Base-by-base conservation (phyloP, 768 basidiomycete species). In the Psilocybe azurescens region DNA sequence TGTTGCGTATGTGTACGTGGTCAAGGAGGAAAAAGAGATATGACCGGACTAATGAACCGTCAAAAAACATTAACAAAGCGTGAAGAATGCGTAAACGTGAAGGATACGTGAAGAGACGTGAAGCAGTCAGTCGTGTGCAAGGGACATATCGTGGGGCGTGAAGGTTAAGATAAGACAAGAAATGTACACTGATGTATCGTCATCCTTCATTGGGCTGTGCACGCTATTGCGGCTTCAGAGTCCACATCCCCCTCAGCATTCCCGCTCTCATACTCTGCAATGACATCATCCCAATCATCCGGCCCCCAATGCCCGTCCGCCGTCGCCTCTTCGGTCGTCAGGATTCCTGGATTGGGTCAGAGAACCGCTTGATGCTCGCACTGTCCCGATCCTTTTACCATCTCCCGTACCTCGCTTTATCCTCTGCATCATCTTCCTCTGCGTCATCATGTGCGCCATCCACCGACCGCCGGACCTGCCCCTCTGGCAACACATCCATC, bases 111-210 rank as follows among this genome's bases (percentile, higher is more conserved):
- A 36, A 36, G 33, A 36, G 33, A 36, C 33, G 3, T 36, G 33
- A 36, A 36, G 33, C 7, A 36, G 2, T 1, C 6, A 11, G 33
- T 36, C 33, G 33, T 36, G 33, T 36, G 33, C 24, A 24, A 24
- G 11, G 3, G 33, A 36, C 33, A 36, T 36, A 11, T 24, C 24
- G 24, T 24, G 24, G 24, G 24, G 24, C 24, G 24, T 24, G 24
- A 24, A 24, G 24, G 24, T 24, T 24, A 16, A 48, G 20, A 50
- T 28, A 30, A 53, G 46, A 73, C 7, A 50, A 20, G 20, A 50
- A 20, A 76, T 87, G 69, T 72, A 91, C 90, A 41, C 84, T 85
- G 51, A 93, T 89, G 93, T 93, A 65, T 93, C 91, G 60, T 92
- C 89, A 29, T 93, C 91, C 64, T 80, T 81, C 48, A 74, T 73